Evolutionary conservation across 441 rosid species (phyloP), one percentile per base, ranked within the genome.

Genomic region (Jatropha podagrica): DNA sequence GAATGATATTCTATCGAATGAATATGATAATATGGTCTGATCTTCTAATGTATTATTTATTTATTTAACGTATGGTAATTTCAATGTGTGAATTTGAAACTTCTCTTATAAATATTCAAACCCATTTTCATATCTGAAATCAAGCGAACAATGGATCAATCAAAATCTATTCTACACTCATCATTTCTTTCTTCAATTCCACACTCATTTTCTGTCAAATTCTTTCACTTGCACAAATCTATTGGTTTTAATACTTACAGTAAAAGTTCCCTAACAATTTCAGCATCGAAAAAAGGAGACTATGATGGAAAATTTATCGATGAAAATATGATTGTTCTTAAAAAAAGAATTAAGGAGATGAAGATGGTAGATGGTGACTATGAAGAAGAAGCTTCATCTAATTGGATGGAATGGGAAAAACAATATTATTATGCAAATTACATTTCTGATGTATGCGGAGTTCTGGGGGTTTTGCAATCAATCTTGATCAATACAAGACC

Each of bases 401-500:
- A 85, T 11, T 91, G 96, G 96, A 83, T 88, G 92, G 85, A 80
- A 5, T 91, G 92, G 92, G 93, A 91, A 89, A 89, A 89, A 59
- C 85, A 77, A 48, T 89, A 81, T 46, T 88, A 82, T 46, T 88
- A 81, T 68, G 71, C 75, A 52, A 69, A 49, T 4, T 91, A 89
- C 75, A 83, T 85, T 74, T 79, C 87, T 4, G 63, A 80, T 0
- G 80, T 91, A 41, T 89, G 86, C 41, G 86, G 81, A 4, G 77
- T 66, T 37, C 41, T 91, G 69, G 92, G 89, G 49, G 63, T 77
- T 32, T 70, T 89, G 37, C 95, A 91, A 71, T 76, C 80, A 1
- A 69, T 51, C 48, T 77, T 91, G 84, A 88, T 91, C 87, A 81
- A 85, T 32, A 78, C 84, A 14, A 82, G 93, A 18, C 95, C 95